Conservation (phyloP, 2,329 filamentous ascomycete genomes). For the Aspergillus sp. region DNA sequence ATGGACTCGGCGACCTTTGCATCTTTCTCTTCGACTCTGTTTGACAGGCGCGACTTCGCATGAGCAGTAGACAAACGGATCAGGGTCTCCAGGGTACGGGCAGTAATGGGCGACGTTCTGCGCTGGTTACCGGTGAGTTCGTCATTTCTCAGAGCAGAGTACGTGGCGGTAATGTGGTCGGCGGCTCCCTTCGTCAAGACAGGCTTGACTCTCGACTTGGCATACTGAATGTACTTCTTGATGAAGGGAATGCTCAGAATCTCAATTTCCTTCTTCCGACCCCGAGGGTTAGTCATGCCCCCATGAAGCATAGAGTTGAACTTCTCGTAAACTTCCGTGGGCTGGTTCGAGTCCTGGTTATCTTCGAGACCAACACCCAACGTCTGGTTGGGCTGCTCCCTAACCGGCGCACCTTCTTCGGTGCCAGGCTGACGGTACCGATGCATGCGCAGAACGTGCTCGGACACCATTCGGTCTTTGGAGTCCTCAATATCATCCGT, state of each 20-base stretch:
- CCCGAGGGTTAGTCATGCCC: slow-evolving; percentile 77
- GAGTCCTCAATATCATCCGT: slow-evolving; percentile 98
- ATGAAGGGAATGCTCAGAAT: slow-evolving; percentile 96
- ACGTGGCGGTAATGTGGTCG: slow-evolving; percentile 86
- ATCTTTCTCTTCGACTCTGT: slow-evolving; percentile 84
- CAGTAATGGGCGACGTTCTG: slow-evolving; percentile 90
- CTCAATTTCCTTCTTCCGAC: slow-evolving; percentile 73
- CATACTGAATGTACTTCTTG: slow-evolving; percentile 99
- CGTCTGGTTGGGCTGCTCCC: slow-evolving; percentile 80
- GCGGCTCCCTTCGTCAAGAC: slow-evolving; percentile 86
- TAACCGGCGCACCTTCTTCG: slow-evolving; percentile 91
- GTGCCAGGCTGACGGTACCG: slow-evolving; percentile 87
- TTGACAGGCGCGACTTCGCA: slow-evolving; percentile 86
- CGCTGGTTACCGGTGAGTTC: slow-evolving; percentile 93
- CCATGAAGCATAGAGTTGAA: slow-evolving; percentile 95
- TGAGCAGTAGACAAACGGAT: slow-evolving; percentile 96
- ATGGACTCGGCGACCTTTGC: slow-evolving; percentile 85
- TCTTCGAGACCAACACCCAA: slow-evolving; percentile 83
- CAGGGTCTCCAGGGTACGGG: slow-evolving; percentile 95
- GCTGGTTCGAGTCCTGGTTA: slow-evolving; percentile 67
- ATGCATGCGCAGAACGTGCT: slow-evolving; percentile 97
- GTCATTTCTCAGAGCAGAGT: slow-evolving; percentile 90
- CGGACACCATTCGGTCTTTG: slow-evolving; percentile 84
- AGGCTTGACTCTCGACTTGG: slow-evolving; percentile 87
- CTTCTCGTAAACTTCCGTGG: slow-evolving; percentile 92